phyloP scores from a whole-genome alignment of 768 basidiomycete species.

The Podaxis pistillaris region DNA sequence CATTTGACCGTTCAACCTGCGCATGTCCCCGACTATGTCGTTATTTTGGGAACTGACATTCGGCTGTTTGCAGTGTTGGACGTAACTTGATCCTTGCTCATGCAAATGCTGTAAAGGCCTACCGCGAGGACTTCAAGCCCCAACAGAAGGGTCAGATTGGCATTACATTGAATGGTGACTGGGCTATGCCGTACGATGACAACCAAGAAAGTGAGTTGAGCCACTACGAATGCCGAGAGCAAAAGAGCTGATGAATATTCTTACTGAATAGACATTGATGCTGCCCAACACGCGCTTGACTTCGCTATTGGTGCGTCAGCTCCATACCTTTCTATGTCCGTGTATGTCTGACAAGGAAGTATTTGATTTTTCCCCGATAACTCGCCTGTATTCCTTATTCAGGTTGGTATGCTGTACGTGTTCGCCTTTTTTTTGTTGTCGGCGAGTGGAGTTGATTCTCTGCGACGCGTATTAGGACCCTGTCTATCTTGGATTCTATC shows the following conservation, averaged over 20 bases:
- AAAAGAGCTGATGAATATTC: neutral
- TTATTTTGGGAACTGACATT: conserved; percentile 10
- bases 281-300: conserved; percentile 72
- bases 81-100: conserved; percentile 70
- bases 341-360: conserved; percentile 16
- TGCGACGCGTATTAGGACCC: conserved; percentile 40
- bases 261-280: conserved; percentile 50
- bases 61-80: conserved; percentile 48
- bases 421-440: conserved; percentile 8
- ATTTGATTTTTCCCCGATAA: conserved; percentile 21
- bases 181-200: conserved; percentile 72
- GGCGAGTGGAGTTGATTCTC: conserved; percentile 15
- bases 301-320: conserved; percentile 59
- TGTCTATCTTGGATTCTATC: conserved; percentile 72
- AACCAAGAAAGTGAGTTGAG: conserved; percentile 57
- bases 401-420: conserved; percentile 61
- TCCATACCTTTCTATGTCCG: conserved; percentile 21
- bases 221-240: conserved; percentile 1
- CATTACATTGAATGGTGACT: conserved; percentile 79
- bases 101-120: conserved; percentile 63
- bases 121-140: conserved; percentile 64
- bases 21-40: neutral
- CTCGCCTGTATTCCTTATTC: conserved; percentile 23
- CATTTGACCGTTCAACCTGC: conserved; percentile 17
- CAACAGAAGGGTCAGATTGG: conserved; percentile 67